phyloP scores from a whole-genome alignment of 768 basidiomycete species.

The Phanerochaete carnosa region DNA sequence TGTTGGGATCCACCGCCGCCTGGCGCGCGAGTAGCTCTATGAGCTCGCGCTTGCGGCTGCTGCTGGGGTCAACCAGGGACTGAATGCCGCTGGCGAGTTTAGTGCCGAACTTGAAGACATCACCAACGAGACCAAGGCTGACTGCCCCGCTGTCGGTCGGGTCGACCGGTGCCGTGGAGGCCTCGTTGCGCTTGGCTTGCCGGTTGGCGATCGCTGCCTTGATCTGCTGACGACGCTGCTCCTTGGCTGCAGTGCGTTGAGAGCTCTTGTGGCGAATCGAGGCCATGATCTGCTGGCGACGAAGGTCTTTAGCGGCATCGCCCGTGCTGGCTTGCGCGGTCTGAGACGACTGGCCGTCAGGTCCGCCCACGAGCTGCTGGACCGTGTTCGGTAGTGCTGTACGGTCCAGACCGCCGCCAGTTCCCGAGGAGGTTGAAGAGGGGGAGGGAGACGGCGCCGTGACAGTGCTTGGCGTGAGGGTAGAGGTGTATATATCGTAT shows the following conservation, averaged over 20 bases:
- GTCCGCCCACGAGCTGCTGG: not conserved
- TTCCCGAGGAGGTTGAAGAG: not conserved
- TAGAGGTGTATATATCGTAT: not conserved
- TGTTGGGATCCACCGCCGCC: not conserved
- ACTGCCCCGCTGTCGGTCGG: conserved; percentile 3
- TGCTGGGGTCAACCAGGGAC: not conserved
- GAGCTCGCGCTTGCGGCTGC: not conserved
- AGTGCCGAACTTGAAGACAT: not conserved
- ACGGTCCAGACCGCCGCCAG: not conserved
- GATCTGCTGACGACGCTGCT: not conserved
- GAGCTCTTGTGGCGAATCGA: not conserved
- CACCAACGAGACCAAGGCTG: not conserved
- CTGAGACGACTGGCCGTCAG: not conserved
- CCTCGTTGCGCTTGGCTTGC: not conserved
- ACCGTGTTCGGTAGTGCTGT: not conserved
- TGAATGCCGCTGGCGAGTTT: not conserved
- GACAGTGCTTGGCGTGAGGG: not conserved
- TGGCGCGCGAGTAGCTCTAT: not conserved
- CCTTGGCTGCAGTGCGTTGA: no score
- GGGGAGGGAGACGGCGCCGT: not conserved
- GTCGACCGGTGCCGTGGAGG: not conserved
- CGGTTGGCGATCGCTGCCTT: not conserved
- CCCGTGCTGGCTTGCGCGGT: not conserved
- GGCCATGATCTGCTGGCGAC: no score
- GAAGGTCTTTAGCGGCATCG: not conserved